Base-by-base conservation (phyloP, 2,329 filamentous ascomycete genomes). In the Alternaria dauci region DNA sequence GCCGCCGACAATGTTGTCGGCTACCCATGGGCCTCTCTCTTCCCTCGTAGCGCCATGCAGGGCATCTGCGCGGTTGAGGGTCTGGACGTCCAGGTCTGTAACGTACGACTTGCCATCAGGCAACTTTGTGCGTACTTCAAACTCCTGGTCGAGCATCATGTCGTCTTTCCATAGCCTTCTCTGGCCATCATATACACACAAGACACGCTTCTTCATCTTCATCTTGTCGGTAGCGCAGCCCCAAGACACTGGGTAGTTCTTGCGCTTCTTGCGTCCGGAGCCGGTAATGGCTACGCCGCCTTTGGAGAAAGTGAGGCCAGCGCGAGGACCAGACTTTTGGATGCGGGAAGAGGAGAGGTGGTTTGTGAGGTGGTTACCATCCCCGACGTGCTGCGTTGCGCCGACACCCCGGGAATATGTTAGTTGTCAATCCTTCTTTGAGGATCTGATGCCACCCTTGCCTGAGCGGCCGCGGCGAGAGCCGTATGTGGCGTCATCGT, bases 201-300 rank as follows among this genome's bases (percentile, higher is more conserved):
- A 85, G 56, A 97, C 93, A 28, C 95, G 91, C 87, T 97, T 97
- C 88, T 96, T 97, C 88, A 96, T 96, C 76, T 91, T 96, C 92
- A 98, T 97, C 83, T 95, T 93, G 72, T 92, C 91, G 73, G 91
- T 89, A 64, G 94, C 88, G 72, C 94, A 95, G 53, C 95, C 94
- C 95, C 95, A 99, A 2, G 91, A 94, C 0, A 91, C 88, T 12
- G 95, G 95, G 78, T 97, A 98, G 78, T 96, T 92, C 78, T 93
- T 94, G 68, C 93, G 89, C 84, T 93, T 94, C 85, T 96, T 96
- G 80, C 93, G 91, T 57, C 92, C 89, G 30, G 80, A 80, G 56
- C 77, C 63, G 41, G 74, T 71, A 87, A 85, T 82, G 62, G 78
- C 85, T 39, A 90, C 90, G 66, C 90, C 91, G 63, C 89, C 92